phyloP scores from a whole-genome alignment of 2,329 filamentous ascomycete species.

The Aaosphaeria arxii region DNA sequence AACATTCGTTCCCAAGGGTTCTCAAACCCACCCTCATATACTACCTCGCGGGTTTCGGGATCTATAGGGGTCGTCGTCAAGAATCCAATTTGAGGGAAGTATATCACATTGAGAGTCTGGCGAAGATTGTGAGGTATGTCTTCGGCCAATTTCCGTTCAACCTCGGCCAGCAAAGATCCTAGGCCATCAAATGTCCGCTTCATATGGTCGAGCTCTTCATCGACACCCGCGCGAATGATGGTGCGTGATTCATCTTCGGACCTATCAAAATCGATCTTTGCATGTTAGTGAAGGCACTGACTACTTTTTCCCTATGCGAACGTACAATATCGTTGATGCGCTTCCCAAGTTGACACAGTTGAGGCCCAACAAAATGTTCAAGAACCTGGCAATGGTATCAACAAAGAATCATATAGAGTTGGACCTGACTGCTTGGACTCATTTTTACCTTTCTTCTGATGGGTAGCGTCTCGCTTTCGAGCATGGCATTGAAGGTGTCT shows the following conservation, averaged over 20 bases:
- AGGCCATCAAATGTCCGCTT: slow-evolving; percentile 78
- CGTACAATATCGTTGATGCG: slow-evolving; percentile 64
- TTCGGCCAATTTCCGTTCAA: slow-evolving; percentile 62
- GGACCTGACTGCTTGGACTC: background rate
- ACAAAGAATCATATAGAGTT: too few species aligned
- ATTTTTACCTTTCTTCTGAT: slow-evolving; percentile 54
- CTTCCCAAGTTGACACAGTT: slow-evolving; percentile 65
- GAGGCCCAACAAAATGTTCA: slow-evolving; percentile 55
- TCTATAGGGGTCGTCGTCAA: slow-evolving; percentile 71
- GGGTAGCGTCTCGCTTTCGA: slow-evolving; percentile 50
- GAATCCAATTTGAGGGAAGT: slow-evolving; percentile 89
- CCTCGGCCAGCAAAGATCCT: slow-evolving; percentile 66
- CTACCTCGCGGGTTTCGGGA: slow-evolving; percentile 53
- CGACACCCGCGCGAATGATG: slow-evolving; percentile 69
- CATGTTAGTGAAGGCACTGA: slow-evolving; percentile 1
- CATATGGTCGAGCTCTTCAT: slow-evolving; percentile 71
- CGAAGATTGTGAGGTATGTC: slow-evolving; percentile 59
- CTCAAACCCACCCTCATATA: slow-evolving; percentile 60
- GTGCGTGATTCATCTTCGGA: slow-evolving; percentile 70
- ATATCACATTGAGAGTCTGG: slow-evolving; percentile 70
- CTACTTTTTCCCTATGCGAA: background rate
- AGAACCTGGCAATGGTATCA: slow-evolving; percentile 47
- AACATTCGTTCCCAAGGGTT: slow-evolving; percentile 79
- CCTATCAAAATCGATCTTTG: slow-evolving; percentile 71
- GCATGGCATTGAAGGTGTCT: slow-evolving; percentile 59